Base-by-base conservation (phyloP, 306 rosid species). In the Dryas octopetala region DNA sequence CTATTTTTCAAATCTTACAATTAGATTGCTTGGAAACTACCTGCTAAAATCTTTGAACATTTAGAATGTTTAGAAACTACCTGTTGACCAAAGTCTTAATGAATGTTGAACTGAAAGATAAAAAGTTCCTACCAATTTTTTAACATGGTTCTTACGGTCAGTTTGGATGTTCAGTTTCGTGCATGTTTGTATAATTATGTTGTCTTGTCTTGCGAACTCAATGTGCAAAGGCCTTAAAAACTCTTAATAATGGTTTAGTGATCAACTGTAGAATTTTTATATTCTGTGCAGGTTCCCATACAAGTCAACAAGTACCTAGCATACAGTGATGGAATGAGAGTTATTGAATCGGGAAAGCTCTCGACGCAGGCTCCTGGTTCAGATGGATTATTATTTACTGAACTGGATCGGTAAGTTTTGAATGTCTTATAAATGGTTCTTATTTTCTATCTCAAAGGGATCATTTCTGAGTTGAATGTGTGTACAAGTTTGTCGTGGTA, bases 271-370 rank as follows among this genome's bases (percentile, higher is more conserved):
- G 26, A 59, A 38, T 68, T 48, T 58, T 16, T 62, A 40, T 73
- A 38, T 46, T 75, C 32, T 73, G 62, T 72, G 81, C 81, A 95
- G 99, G 99, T 92, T 62, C 99, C 99, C 0, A 92, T 95, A 76
- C 99, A 95, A 88, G 99, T 95, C 70, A 90, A 90, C 90, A 95
- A 92, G 83, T 79, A 81, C 74, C 86, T 95, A 84, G 97, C 91
- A 63, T 90, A 83, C 78, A 92, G 97, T 76, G 99, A 95, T 76
- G 99, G 99, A 54, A 95, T 95, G 99, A 84, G 84, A 83, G 88
- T 95, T 32, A 78, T 95, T 51, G 99, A 95, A 80, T 86, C 97
- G 62, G 97, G 92, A 73, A 95, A 89, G 86, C 82, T 90, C 68
- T 75, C 85, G 32, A 49, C 78, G 14, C 96, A 84, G 54, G 46